A percentile compares a stretch with the other conserved stretches of the same genome.
These are phyloP conservation scores for Citropsis articulata DNA, from an alignment of 345 rosid genomes.

Conservation along the genomic window DNA sequence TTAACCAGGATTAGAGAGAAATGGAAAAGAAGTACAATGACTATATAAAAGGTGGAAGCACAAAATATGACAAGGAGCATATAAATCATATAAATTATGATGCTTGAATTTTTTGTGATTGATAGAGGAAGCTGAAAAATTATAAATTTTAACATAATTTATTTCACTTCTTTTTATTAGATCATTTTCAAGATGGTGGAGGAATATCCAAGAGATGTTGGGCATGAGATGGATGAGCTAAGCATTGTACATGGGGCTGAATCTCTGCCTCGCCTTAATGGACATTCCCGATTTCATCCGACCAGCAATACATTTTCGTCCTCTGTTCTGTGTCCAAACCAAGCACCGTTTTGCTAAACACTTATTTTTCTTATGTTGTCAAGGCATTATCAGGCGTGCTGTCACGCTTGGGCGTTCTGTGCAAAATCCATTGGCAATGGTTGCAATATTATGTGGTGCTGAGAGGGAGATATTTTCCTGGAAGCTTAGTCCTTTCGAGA, in stretches of 20 bases:
- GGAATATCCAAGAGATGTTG: slow-evolving; percentile 97
- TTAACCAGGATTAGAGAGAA: too few relatives aligned
- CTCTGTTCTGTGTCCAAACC: not conserved
- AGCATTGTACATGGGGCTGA: slow-evolving; percentile 87
- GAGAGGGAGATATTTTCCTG: too few relatives aligned
- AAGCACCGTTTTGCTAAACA: not conserved
- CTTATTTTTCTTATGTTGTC: slow-evolving; percentile 2
- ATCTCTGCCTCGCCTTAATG: slow-evolving; percentile 84
- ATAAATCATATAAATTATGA: too few relatives aligned
- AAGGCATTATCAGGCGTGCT: slow-evolving; percentile 87
- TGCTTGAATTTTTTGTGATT: too few relatives aligned
- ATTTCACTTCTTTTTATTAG: slow-evolving; percentile 36
- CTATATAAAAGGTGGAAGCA: too few relatives aligned
- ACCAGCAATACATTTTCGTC: slow-evolving; percentile 39
- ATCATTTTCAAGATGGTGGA: slow-evolving; percentile 97
- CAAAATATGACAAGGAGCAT: too few relatives aligned
- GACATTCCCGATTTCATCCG: slow-evolving; percentile 84
- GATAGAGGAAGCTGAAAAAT: too few relatives aligned
- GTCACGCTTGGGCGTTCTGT: slow-evolving; percentile 90
- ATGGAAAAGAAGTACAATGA: too few relatives aligned
- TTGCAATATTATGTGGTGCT: too few relatives aligned
- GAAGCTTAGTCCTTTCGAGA: too few relatives aligned
- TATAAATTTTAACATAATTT: not conserved
- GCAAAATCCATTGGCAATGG: slow-evolving; percentile 28
- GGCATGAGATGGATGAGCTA: slow-evolving; percentile 94